Base-by-base conservation (phyloP, 345 rosid genomes). In the Gossypium anomalum region DNA sequence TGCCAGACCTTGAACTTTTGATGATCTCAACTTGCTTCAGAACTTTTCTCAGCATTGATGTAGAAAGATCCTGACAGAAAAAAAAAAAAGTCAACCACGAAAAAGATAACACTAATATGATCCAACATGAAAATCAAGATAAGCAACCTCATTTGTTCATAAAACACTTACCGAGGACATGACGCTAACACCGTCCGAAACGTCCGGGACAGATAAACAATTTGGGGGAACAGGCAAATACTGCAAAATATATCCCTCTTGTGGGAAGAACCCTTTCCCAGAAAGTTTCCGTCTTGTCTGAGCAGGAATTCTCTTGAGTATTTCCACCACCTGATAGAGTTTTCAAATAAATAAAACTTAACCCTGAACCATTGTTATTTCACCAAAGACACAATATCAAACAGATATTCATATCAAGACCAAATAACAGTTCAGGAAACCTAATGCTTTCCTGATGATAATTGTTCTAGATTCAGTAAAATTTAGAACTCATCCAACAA, bases 201-300 rank as follows among this genome's bases (percentile, higher is more conserved):
- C 69, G 23, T 91, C 99, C 23, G 98, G 99, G 59, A 91, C 93
- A 11, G 98, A 88, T 79, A 95, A 80, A 81, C 98, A 95, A 73
- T 95, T 95, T 4, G 99, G 98, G 17, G 99, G 98, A 76, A 95
- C 98, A 20, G 99, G 98, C 76, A 95, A 81, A 80, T 81, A 85
- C 13, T 80, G 87, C 67, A 95, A 2, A 48, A 95, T 78, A 72
- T 90, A 95, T 77, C 99, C 99, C 76, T 95, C 96, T 76, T 95
- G 99, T 61, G 98, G 97, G 74, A 91, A 87, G 77, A 86, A 92
- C 66, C 96, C 98, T 81, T 90, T 95, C 44, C 83, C 85, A 58
- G 84, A 66, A 67, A 95, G 97, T 84, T 85, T 95, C 72, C 82
- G 90, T 78, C 87, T 86, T 38, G 96, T 86, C 49, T 91, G 92